Evolutionary conservation across 495 filamentous ascomycete species (phyloP), one percentile per base, ranked within the genome.

Genomic region (Penicillium salamii): DNA sequence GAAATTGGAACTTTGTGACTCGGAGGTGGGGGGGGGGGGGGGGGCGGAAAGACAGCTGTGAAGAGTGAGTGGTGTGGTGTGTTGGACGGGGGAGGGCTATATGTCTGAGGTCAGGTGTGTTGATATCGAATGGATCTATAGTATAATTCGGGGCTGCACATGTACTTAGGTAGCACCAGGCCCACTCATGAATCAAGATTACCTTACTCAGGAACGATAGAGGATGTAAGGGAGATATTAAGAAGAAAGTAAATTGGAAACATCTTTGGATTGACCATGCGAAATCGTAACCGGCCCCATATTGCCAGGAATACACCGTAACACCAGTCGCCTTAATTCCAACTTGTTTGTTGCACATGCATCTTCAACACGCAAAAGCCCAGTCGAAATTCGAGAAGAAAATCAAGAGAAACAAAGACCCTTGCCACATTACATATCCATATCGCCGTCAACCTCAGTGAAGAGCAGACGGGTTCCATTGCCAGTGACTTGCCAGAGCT

Each of bases 401-500:
- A 59, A 11, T 28, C 50, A 43, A 50, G 17, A 32, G 33, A 48
- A 20, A 29, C 17, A 31, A 44, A 12, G 34, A 20, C 31, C 36
- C 8, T 15, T 19, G 31, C 34, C 33, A 18, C 31, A 52, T 67
- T 65, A 75, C 46, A 66, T 57, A 37, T 78, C 79, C 72, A 84
- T 82, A 46, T 83, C 78, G 51, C 70, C 77, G 23, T 78, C 80
- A 32, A 75, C 74, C 36, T 84, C 81, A 46, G 88, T 76, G 63
- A 97, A 97, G 19, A 97, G 82, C 44, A 98, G 75, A 43, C 91
- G 81, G 6, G 87, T 89, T 9, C 90, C 90, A 53, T 91, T 87
- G 35, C 84, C 88, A 39, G 87, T 82, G 28, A 91, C 91, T 84
- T 97, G 95, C 93, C 93, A 97, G 53, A 96, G 84, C 91, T 96